A percentile compares a stretch with the other conserved stretches of the same genome.
Conservation (phyloP, 257 asterid genomes). For the Nicotiana attenuata region DNA sequence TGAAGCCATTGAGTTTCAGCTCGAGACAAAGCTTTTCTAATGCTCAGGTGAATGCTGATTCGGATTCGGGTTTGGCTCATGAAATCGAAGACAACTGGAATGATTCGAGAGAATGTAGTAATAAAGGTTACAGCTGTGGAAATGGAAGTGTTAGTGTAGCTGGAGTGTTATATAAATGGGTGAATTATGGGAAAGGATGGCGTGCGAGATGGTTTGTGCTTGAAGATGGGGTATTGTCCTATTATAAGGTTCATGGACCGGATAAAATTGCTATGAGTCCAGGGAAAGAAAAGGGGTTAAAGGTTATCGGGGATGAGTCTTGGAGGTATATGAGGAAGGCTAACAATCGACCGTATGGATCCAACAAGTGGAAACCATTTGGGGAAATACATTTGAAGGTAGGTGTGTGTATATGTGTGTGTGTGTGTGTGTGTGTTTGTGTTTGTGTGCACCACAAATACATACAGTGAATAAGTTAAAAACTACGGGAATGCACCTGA, state of each 20-base stretch:
- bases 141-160: slow-evolving; percentile 42
- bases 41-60: slow-evolving; percentile 38
- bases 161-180: slow-evolving; percentile 90
- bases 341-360: slow-evolving; percentile 27
- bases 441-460: too few relatives aligned
- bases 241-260: slow-evolving; percentile 94
- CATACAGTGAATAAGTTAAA: too few relatives aligned
- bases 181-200: slow-evolving; percentile 98
- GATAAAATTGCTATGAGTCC: slow-evolving; percentile 66
- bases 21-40: slow-evolving; percentile 64
- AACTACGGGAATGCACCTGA: too few relatives aligned
- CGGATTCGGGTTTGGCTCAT: slow-evolving; percentile 14
- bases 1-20: slow-evolving; percentile 41
- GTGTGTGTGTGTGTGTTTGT: too few relatives aligned
- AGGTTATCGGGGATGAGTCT: slow-evolving; percentile 87
- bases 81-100: slow-evolving; percentile 31
- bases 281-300: slow-evolving; percentile 58
- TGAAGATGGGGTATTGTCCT: slow-evolving; percentile 95
- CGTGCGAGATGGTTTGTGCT: slow-evolving; percentile 91
- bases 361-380: slow-evolving; percentile 71
- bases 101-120: slow-evolving; percentile 24
- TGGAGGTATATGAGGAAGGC: slow-evolving; percentile 85
- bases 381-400: slow-evolving; percentile 96
- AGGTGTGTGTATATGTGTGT: too few relatives aligned
- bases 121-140: slow-evolving; percentile 22